Conservation (phyloP, 805 yeast species). For the Barnettozyma wickerhamii region DNA sequence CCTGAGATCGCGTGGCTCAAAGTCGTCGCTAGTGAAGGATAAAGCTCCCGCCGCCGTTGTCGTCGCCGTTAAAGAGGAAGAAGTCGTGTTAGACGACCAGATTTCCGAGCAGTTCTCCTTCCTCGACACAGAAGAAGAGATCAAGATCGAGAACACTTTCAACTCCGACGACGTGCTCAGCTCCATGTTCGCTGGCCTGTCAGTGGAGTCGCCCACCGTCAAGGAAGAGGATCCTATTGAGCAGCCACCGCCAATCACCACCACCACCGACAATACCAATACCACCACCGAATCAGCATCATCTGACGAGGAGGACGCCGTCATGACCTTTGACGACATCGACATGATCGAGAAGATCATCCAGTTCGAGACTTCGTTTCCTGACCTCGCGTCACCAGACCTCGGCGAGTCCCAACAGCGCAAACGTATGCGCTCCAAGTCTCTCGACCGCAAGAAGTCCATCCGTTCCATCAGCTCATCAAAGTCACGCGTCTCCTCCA, state of each 20-base stretch:
- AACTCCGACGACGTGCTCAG: constrained; percentile 12
- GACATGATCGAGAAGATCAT: constrained; percentile 36
- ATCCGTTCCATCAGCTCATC: constrained; percentile 27
- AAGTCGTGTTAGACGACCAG: not conserved
- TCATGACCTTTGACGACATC: constrained; percentile 28
- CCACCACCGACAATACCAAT: not conserved
- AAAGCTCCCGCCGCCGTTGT: too few species aligned
- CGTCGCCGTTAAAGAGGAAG: too few species aligned
- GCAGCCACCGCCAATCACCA: too few species aligned
- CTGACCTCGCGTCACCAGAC: constrained; percentile 26
- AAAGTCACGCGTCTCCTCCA: constrained; percentile 14
- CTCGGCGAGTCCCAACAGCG: constrained; percentile 26
- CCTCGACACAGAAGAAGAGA: constrained; percentile 23
- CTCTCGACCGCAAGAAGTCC: constrained; percentile 33
- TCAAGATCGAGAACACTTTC: constrained; percentile 11
- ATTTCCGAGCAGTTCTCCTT: constrained; percentile 21
- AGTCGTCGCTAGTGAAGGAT: not conserved
- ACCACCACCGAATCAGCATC: not conserved
- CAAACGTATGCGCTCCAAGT: constrained; percentile 30
- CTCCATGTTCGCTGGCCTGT: constrained; percentile 13
- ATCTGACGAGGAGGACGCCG: constrained; percentile 4
- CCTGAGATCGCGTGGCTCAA: not conserved
- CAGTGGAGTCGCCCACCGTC: not conserved
- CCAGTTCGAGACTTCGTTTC: constrained; percentile 38
- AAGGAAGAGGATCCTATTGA: too few species aligned